phyloP scores from a whole-genome alignment of 768 basidiomycete genomes.

The Mycena pura region DNA sequence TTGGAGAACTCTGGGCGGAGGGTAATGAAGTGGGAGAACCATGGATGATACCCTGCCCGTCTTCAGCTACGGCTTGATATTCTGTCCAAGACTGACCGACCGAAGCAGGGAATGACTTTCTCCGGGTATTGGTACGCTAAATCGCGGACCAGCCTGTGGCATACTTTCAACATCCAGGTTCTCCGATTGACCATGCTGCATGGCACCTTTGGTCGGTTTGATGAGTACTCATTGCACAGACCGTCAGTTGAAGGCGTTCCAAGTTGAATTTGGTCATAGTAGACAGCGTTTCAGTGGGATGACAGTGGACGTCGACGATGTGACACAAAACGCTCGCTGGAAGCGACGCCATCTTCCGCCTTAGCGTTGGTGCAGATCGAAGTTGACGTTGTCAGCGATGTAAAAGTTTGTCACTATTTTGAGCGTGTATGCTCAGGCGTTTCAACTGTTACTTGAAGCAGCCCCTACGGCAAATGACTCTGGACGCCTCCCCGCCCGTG shows the following conservation, averaged over 20 bases:
- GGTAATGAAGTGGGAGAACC: conserved; percentile 87
- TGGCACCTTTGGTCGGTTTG: conserved; percentile 62
- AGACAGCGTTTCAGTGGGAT: conserved; percentile 79
- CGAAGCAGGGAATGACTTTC: conserved; percentile 88
- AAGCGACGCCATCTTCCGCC: not conserved
- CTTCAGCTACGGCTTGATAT: not conserved
- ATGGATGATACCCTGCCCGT: conserved; percentile 86
- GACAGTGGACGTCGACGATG: conserved; percentile 89
- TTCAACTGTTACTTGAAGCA: no score
- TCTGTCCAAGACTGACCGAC: conserved; percentile 50
- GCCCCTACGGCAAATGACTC: conserved; percentile 39
- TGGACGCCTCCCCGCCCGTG: conserved; percentile 50
- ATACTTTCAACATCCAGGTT: not conserved
- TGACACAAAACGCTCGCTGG: conserved; percentile 58
- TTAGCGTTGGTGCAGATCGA: no score
- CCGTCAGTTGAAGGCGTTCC: conserved; percentile 62
- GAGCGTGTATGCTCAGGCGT: no score
- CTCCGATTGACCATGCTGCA: not conserved
- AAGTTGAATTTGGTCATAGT: conserved; percentile 57
- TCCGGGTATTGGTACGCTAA: conserved; percentile 66
- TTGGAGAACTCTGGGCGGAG: conserved; percentile 52
- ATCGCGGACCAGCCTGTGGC: conserved; percentile 59
- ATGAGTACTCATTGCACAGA: conserved; percentile 85
- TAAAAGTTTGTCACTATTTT: no score
- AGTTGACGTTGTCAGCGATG: no score